A percentile compares a stretch with the other conserved stretches of the same genome.
These are phyloP conservation scores for Caryopteris hybrid DNA, from an alignment of 305 asterid genomes.

Conservation along the genomic window DNA sequence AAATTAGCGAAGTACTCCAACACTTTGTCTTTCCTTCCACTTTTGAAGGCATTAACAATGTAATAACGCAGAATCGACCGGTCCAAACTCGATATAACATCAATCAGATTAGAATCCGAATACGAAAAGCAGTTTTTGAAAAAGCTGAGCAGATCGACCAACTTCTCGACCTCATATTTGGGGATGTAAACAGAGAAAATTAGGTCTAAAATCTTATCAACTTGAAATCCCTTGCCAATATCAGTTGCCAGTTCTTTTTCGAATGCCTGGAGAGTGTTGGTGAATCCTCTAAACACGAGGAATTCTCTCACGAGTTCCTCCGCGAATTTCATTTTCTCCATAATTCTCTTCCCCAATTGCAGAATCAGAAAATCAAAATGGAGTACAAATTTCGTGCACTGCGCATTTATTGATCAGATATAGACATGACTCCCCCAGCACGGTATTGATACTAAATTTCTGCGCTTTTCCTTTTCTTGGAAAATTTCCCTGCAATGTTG, in stretches of 20 bases:
- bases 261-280: slow-evolving; percentile 66
- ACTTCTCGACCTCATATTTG: slow-evolving; percentile 62
- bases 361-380: not conserved
- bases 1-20: slow-evolving; percentile 56
- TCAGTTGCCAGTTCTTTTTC: slow-evolving; percentile 81
- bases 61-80: slow-evolving; percentile 69
- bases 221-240: slow-evolving; percentile 76
- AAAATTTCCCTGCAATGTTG: too few relatives aligned
- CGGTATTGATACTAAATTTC: too few relatives aligned
- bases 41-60: slow-evolving; percentile 62
- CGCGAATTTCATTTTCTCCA: slow-evolving; percentile 84
- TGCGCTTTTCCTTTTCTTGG: too few relatives aligned
- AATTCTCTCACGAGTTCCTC: slow-evolving; percentile 88
- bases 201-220: slow-evolving; percentile 74
- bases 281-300: slow-evolving; percentile 84
- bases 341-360: slow-evolving; percentile 8
- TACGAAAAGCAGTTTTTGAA: slow-evolving; percentile 66
- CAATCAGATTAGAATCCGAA: slow-evolving; percentile 38
- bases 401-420: too few relatives aligned
- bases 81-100: slow-evolving; percentile 54
- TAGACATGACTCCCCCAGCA: too few relatives aligned
- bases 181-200: slow-evolving; percentile 77
- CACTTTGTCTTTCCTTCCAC: slow-evolving; percentile 68
- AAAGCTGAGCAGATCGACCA: slow-evolving; percentile 66
- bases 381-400: not conserved